These are phyloP conservation scores for Diplodia scrobiculata DNA, from an alignment of 2,329 filamentous ascomycete species.

Conservation along the genomic window DNA sequence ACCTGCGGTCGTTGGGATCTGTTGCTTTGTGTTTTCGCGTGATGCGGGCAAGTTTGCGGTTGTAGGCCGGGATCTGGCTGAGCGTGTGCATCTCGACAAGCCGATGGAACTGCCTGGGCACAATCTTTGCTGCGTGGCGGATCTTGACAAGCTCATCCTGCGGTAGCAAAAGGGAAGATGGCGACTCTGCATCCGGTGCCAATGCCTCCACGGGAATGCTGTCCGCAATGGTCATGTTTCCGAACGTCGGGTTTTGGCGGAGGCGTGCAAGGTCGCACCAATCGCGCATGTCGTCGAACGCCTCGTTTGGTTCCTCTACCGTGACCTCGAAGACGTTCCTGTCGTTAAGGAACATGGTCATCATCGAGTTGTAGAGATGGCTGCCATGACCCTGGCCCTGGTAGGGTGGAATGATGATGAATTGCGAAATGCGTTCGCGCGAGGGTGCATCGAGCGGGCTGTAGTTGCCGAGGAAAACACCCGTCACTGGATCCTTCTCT, in stretches of 20 bases:
- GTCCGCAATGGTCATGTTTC: conserved; percentile 55
- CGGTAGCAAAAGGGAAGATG: conserved; percentile 60
- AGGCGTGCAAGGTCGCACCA: conserved; percentile 70
- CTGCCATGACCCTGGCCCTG: conserved; percentile 78
- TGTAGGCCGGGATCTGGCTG: conserved; percentile 55
- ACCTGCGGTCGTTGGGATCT: conserved; percentile 62
- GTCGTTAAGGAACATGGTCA: conserved; percentile 66
- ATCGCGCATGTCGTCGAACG: conserved; percentile 78
- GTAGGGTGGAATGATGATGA: conserved; percentile 84
- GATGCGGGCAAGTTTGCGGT: conserved; percentile 53
- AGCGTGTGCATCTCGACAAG: conserved; percentile 75
- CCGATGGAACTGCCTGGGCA: conserved; percentile 72
- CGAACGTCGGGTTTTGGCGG: conserved; percentile 61
- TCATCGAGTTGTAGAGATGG: conserved; percentile 79
- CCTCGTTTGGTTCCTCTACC: conserved; percentile 89
- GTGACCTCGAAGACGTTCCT: conserved; percentile 78
- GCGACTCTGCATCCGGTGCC: conserved; percentile 55
- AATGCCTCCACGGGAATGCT: conserved; percentile 55
- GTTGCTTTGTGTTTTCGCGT: conserved; percentile 51
- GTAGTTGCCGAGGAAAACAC: conserved; percentile 32
- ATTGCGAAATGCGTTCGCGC: conserved; percentile 86
- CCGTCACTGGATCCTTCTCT: conserved; percentile 27
- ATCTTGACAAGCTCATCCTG: conserved; percentile 57
- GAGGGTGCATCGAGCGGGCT: conserved; percentile 66
- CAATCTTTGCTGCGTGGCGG: conserved; percentile 68